Base-by-base conservation (phyloP, 2,329 filamentous ascomycete genomes). In the Verticillium dahliae region DNA sequence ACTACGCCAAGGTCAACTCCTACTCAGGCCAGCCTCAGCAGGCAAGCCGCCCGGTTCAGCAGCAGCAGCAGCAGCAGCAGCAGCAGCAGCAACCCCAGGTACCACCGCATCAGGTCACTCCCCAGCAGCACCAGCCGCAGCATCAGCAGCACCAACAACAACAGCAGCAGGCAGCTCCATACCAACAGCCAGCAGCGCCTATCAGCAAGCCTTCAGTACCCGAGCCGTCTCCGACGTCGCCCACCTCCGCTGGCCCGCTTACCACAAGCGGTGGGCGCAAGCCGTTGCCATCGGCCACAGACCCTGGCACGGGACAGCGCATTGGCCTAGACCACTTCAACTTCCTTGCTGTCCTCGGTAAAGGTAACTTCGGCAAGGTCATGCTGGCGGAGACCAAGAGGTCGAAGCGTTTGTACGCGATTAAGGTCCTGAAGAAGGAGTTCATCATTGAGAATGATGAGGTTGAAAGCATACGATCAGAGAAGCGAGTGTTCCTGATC, bases 401-500 rank as follows among this genome's bases (percentile, higher is more conserved):
- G 61, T 88, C 90, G 10, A 91, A 93, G 75, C 90, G 94, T 74
- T 82, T 99, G 7, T 99, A 98, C 74, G 95, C 95, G 62, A 99
- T 99, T 76, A 99, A 99, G 78, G 95, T 99, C 41, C 80, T 99
- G 68, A 99, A 99, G 85, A 99, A 99, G 80, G 95, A 99, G 75
- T 99, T 99, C 75, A 99, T 99, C 72, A 99, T 99, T 65, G 96
- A 99, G 74, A 97, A 99, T 67, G 95, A 99, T 72, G 95, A 99
- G 79, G 95, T 99, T 7, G 95, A 99, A 76, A 98, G 94, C 76
- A 97, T 92, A 52, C 87, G 94, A 66, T 99, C 95, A 0, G 95
- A 99, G 77, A 99, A 99, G 84, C 86, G 95, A 66, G 96, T 99
- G 15, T 97, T 98, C 79, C 75, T 99, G 73, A 90, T 99, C 72